Base-by-base conservation (phyloP, 495 filamentous ascomycete genomes). In the Trichocladium antarcticum region DNA sequence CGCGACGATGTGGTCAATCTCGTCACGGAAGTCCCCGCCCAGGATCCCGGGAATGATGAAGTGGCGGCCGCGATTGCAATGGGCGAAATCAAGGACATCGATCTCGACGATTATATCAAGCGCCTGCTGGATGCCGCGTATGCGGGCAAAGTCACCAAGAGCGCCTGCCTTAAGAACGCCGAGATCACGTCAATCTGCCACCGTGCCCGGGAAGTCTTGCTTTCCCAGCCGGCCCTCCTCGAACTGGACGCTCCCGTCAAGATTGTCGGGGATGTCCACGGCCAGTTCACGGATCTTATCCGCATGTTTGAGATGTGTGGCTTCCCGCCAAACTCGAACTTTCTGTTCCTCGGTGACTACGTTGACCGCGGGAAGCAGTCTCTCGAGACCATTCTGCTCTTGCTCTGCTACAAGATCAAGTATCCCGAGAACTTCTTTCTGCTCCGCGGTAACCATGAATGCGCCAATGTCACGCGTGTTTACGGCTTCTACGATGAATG, bases 401-500 rank as follows among this genome's bases (percentile, higher is more conserved):
- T 99, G 11, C 67, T 99, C 47, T 99, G 92, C 72, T 99, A 97
- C 74, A 99, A 99, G 69, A 80, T 97, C 58, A 96, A 95, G 62
- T 99, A 85, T 54, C 92, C 92, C 6, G 93, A 97, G 68, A 99
- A 99, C 68, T 99, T 99, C 69, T 99, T 99, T 68, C 72, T 99
- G 46, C 74, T 99, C 19, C 84, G 92, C 36, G 92, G 92, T 32
- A 99, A 99, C 60, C 92, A 99, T 59, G 92, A 99, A 63, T 96
- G 93, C 68, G 92, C 93, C 60, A 99, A 97, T 58, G 93, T 99
- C 32, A 99, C 92, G 15, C 78, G 92, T 32, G 92, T 99, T 16
- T 99, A 99, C 65, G 92, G 92, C 8, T 99, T 99, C 66, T 99
- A 99, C 71, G 92, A 99, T 60, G 92, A 99, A 58, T 99, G 92